phyloP scores from a whole-genome alignment of 495 filamentous ascomycete genomes.

The Tirmania nivea region DNA sequence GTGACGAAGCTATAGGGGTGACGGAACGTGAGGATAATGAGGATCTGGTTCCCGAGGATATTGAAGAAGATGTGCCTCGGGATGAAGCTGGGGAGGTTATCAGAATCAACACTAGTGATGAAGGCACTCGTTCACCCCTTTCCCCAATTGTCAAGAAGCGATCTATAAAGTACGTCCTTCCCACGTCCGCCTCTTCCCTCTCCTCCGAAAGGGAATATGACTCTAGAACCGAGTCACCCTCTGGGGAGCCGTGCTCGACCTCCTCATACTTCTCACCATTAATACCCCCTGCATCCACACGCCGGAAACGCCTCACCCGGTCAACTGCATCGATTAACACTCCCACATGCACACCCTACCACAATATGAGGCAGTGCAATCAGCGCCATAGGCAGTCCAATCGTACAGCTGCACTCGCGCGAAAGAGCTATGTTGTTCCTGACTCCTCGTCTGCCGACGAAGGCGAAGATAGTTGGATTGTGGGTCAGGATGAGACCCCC shows the following conservation, averaged over 20 bases:
- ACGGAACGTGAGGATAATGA: neutral
- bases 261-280: neutral
- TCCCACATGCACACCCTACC: no score
- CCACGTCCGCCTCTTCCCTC: neutral
- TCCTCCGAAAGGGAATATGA: neutral
- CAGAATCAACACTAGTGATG: neutral
- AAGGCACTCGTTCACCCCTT: neutral
- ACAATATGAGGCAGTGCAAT: no score
- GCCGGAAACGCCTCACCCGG: no score
- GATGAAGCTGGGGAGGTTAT: neutral
- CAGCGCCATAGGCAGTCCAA: no score
- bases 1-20: neutral
- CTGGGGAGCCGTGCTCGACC: neutral
- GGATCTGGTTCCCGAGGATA: neutral
- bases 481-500: no score
- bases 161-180: neutral
- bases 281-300: no score
- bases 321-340: no score
- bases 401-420: no score
- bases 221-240: neutral
- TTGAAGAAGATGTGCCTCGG: neutral
- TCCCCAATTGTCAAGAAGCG: neutral
- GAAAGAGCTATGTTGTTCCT: no score
- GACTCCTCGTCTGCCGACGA: no score
- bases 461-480: no score